phyloP scores from a whole-genome alignment of 441 rosid species.

The Populus hybrid region DNA sequence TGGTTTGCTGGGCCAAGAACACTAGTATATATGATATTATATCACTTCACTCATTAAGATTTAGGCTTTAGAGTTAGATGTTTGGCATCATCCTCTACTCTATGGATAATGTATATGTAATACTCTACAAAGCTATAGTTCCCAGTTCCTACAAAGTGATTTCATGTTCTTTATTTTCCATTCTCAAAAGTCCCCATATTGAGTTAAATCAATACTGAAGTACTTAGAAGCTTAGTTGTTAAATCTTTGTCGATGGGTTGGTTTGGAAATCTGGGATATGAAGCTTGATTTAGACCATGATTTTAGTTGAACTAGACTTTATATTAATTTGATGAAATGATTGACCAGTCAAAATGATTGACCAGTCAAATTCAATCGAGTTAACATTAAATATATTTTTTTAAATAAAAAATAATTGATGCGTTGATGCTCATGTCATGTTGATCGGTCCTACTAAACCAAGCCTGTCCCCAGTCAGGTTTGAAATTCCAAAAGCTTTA shows the following conservation, averaged over 20 bases:
- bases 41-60: not conserved
- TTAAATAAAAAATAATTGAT: too few species aligned
- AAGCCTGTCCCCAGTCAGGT: too few species aligned
- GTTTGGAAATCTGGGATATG: not conserved
- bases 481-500: too few species aligned
- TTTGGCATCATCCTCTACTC: not conserved
- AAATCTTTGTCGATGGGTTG: not conserved
- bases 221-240: not conserved
- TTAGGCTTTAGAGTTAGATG: not conserved
- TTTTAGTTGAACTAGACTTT: too few species aligned
- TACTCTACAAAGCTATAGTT: not conserved
- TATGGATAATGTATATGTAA: not conserved
- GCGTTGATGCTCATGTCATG: too few species aligned
- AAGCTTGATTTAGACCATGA: not conserved
- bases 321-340: too few species aligned
- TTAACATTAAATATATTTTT: too few species aligned
- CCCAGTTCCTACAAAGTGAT: not conserved
- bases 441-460: too few species aligned
- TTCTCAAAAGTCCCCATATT: not conserved
- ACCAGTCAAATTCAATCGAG: too few species aligned
- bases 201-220: not conserved
- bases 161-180: not conserved
- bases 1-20: not conserved
- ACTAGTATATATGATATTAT: not conserved
- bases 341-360: too few species aligned